Evolutionary conservation across 768 basidiomycete genomes (phyloP), one percentile per base, ranked within the genome.

Genomic region (Asterophora parasitica): DNA sequence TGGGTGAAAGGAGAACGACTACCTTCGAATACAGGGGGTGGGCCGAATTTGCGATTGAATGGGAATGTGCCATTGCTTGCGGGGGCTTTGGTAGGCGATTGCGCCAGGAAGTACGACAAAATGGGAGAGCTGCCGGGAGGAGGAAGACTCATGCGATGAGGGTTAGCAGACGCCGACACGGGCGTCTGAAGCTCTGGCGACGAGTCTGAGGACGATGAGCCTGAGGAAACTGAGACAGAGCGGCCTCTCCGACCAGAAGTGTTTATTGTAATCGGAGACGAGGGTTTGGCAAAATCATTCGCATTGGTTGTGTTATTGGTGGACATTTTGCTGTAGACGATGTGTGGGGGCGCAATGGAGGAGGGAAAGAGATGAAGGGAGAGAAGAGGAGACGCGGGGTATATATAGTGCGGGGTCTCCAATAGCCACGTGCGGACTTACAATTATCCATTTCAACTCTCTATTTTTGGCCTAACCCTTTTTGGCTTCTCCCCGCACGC

Each of bases 41-140:
- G 69, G 1, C 78, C 71, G 46, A 78, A 79, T 53, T 78, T 77
- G 52, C 77, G 73, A 46, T 66, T 69, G 70, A 83, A 83, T 16
- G 85, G 83, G 59, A 83, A 82, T 7, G 81, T 78, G 3, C 72
- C 62, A 11, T 69, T 23, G 23, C 6, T 63, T 36, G 58, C 57
- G 11, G 70, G 65, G 0, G 71, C 56, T 56, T 79, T 82, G 11
- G 81, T 68, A 8, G 84, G 81, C 2, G 82, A 78, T 54, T 83
- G 80, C 42, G 72, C 70, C 34, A 88, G 62, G 64, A 85, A 83
- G 61, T 84, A 82, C 46, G 79, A 79, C 42, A 89, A 65, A 45
- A 88, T 83, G 38, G 88, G 88, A 3, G 87, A 87, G 4, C 73
- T 74, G 6, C 78, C 76, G 5, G 85, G 78, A 4, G 82, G 80